Evolutionary conservation across 2,329 filamentous ascomycete genomes (phyloP).

Genomic region (Pestalotiopsis sp.): DNA sequence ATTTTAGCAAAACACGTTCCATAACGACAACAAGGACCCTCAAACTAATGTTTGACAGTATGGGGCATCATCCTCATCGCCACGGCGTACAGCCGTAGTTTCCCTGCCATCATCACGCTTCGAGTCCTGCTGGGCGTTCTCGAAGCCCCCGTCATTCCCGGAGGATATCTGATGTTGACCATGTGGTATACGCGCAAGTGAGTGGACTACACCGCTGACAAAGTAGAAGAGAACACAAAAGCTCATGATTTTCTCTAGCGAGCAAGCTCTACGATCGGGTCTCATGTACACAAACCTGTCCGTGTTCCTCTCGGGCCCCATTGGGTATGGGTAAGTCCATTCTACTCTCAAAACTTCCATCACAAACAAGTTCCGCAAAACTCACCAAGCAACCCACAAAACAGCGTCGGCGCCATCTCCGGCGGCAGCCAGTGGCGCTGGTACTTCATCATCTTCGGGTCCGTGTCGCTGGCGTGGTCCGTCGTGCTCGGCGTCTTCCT

Average conservation of each 20-base stretch:
- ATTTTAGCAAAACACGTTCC: too few species aligned
- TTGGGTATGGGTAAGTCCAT: conserved; percentile 12
- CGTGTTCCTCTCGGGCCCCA: conserved; percentile 12
- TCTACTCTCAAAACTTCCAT: background rate
- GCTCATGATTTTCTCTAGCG: background rate
- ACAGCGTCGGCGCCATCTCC: conserved; percentile 60
- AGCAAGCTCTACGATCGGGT: conserved; percentile 14
- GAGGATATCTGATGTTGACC: conserved; percentile 14
- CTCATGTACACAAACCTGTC: conserved; percentile 18
- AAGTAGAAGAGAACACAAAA: background rate
- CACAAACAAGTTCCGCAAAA: too few species aligned
- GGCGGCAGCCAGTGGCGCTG: conserved; percentile 34
- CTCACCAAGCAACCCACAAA: background rate
- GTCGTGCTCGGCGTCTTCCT: conserved; percentile 59
- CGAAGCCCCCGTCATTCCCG: conserved; percentile 13
- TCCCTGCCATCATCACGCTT: conserved; percentile 12
- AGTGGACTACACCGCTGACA: background rate
- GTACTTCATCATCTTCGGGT: conserved; percentile 62
- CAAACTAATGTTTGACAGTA: conserved; percentile 11
- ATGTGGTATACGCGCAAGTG: conserved; percentile 17
- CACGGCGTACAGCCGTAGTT: conserved; percentile 12
- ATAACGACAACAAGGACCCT: too few species aligned
- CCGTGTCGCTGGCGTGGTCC: conserved; percentile 58
- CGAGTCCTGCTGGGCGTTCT: conserved; percentile 9
- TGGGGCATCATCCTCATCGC: conserved; percentile 16